These are phyloP conservation scores for Naganishia vaughanmartiniae DNA, from an alignment of 768 basidiomycete genomes.

Conservation along the genomic window DNA sequence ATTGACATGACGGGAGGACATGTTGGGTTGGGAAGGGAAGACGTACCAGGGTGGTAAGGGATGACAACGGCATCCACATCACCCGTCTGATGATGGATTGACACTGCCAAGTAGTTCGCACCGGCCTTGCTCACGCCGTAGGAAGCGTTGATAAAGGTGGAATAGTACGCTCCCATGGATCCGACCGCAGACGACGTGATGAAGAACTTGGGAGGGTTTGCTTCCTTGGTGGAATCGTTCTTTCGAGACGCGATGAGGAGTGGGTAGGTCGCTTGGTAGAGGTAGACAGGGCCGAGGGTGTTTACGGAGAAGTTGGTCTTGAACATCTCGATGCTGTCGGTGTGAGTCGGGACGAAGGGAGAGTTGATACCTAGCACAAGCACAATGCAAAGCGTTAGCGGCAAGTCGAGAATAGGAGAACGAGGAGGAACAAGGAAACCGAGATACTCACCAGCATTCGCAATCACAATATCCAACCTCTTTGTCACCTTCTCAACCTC, in stretches of 20 bases:
- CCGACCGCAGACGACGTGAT: constrained; percentile 29
- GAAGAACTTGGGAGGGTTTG: constrained; percentile 22
- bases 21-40: background rate
- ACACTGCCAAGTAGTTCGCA: constrained; percentile 27
- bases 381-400: no score
- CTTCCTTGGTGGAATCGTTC: background rate
- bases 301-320: constrained; percentile 21
- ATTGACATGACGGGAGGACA: background rate
- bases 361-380: background rate
- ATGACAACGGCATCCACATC: constrained; percentile 16
- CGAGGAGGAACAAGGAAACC: background rate
- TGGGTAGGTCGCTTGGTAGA: constrained; percentile 30
- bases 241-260: constrained; percentile 19
- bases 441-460: constrained; percentile 38
- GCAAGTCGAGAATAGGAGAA: background rate
- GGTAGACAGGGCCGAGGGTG: constrained; percentile 31
- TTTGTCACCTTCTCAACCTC: constrained; percentile 35
- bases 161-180: background rate
- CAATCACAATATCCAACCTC: constrained; percentile 41
- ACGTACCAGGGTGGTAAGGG: constrained; percentile 20
- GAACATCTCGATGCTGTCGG: constrained; percentile 2
- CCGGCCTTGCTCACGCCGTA: constrained; percentile 35
- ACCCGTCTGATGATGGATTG: constrained; percentile 27
- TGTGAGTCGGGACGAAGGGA: background rate
- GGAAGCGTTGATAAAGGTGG: background rate